Evolutionary conservation across 2,329 filamentous ascomycete genomes (phyloP), one percentile per base, ranked within the genome.

Genomic region (Dothiorella sarmentorum): DNA sequence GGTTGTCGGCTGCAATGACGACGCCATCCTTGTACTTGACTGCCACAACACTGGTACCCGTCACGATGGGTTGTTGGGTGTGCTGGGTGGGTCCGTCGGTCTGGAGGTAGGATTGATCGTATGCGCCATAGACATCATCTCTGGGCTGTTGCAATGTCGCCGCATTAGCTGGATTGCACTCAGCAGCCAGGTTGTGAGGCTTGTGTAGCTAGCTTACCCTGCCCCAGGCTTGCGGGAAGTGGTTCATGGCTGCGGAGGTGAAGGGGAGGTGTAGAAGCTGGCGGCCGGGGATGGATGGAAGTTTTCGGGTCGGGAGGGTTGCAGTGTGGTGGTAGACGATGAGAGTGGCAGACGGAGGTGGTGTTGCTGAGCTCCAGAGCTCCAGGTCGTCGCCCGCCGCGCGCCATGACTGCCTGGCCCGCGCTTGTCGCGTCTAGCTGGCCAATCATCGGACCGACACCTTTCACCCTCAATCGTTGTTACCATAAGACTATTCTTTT

Each of bases 11-110:
- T 55, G 93, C 94, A 73, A 99, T 93, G 69, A 96, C 92, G 63
- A 99, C 91, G 71, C 94, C 94, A 66, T 92, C 90, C 71, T 91
- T 93, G 83, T 91, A 99, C 81, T 97, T 97, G 73, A 97, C 83
- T 64, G 88, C 94, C 59, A 99, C 78, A 63, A 99, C 94, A 56
- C 94, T 97, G 51, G 94, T 97, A 71, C 94, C 94, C 55, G 94
- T 99, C 62, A 99, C 94, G 66, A 96, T 88, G 69, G 94, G 94
- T 29, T 86, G 86, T 77, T 96, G 91, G 58, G 94, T 97, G 76
- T 95, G 90, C 70, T 91, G 85, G 72, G 85, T 91, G 60, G 92
- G 90, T 56, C 80, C 82, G 58, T 80, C 82, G 67, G 78, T 79
- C 68, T 90, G 85, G 72, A 97, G 87, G 75, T 93, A 92, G 60